These are phyloP conservation scores for Amphicarpaea edgeworthii DNA, from an alignment of 306 rosid species.

Conservation along the genomic window DNA sequence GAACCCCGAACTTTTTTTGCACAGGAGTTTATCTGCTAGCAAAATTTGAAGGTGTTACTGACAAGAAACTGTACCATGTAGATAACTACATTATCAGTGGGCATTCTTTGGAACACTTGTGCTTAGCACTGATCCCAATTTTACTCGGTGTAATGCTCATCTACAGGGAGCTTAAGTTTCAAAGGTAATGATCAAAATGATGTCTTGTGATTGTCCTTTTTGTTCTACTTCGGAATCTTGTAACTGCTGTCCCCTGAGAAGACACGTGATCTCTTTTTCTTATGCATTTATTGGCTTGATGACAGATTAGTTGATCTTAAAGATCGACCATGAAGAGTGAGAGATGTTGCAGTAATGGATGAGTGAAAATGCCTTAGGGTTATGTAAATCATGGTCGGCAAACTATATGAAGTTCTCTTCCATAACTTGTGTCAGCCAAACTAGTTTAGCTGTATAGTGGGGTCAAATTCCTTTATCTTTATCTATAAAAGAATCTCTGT, in stretches of 20 bases:
- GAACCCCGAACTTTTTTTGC: conserved; percentile 28
- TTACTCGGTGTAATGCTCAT: conserved; percentile 67
- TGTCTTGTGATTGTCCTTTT: not conserved
- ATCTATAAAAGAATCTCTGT: conserved; percentile 40
- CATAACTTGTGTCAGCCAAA: conserved; percentile 28
- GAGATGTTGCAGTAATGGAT: conserved; percentile 35
- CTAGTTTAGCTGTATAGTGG: conserved; percentile 26
- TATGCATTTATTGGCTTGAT: conserved; percentile 39
- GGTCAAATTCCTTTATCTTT: conserved; percentile 35
- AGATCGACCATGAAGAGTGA: conserved; percentile 53
- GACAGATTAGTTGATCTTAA: conserved; percentile 57
- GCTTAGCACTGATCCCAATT: conserved; percentile 61
- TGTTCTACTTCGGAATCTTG: conserved; percentile 5
- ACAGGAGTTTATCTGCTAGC: conserved; percentile 69
- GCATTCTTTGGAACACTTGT: conserved; percentile 70
- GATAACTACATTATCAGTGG: conserved; percentile 65
- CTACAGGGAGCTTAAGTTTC: conserved; percentile 53
- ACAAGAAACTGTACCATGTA: conserved; percentile 60
- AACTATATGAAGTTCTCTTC: conserved; percentile 5
- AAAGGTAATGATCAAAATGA: conserved; percentile 53
- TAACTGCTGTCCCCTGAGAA: not conserved
- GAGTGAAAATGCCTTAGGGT: conserved; percentile 12
- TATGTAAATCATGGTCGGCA: not conserved
- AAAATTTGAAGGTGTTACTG: conserved; percentile 67
- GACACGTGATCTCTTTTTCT: conserved; percentile 21